Evolutionary conservation across 768 basidiomycete genomes (phyloP), one percentile per base, ranked within the genome.

Genomic region (Chlorophyllum brunneum): DNA sequence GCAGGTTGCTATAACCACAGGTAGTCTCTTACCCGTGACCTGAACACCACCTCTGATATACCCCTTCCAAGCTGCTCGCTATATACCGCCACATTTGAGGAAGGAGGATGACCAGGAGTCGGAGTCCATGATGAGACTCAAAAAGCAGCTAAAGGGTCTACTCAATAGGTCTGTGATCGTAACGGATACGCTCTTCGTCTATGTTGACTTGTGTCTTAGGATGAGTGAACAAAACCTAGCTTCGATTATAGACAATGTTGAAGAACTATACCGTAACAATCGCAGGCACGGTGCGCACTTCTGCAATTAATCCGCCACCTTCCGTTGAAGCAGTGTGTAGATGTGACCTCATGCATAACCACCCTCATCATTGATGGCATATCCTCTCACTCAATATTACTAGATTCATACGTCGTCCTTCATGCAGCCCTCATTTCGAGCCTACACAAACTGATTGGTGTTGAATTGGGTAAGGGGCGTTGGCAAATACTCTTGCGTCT

Each of bases 181-280:
- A 11, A 29, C 45, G 29, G 34, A 44, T 29, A 30, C 34, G 10
- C 29, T 30, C 13, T 46, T 29, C 3, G 18, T 15, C 15, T 24
- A 15, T 7, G 15, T 31, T 37, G 39, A 16, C 15, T 33, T 27
- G 31, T 43, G 54, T 31, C 22, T 34, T 57, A 94, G 93, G 57
- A 78, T 95, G 83, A 92, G 86, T 58, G 95, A 98, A 67, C 88
- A 87, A 63, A 97, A 95, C 56, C 86, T 95, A 51, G 73, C 78
- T 2, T 76, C 79, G 0, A 88, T 95, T 23, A 61, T 95, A 15
- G 80, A 80, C 37, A 78, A 80, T 33, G 70, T 94, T 11, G 92
- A 95, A 61, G 82, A 79, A 2, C 63, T 90, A 9, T 95, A 94
- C 63, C 77, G 89, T 47, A 80, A 81, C 23, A 70, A 92, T 66